phyloP scores from a whole-genome alignment of 768 basidiomycete species.

The Cubamyces lactineus region DNA sequence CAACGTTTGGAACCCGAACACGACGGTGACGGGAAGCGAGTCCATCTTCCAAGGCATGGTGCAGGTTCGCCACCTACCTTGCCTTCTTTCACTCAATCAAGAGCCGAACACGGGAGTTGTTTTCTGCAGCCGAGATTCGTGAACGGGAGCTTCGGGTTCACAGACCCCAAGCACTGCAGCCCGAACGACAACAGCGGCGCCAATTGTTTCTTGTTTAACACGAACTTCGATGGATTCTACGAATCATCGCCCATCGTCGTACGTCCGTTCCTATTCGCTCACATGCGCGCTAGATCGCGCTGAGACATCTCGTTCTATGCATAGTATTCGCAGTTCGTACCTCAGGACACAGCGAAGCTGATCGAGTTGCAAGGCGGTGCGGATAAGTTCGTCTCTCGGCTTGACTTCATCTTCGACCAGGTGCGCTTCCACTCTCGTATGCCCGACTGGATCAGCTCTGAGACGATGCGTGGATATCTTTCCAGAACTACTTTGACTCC shows the following conservation, averaged over 20 bases:
- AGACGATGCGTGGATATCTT: background rate
- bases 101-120: background rate
- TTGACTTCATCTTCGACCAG: conserved; percentile 61
- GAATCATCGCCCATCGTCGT: conserved; percentile 66
- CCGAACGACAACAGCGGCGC: conserved; percentile 58
- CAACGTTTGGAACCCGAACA: conserved; percentile 63
- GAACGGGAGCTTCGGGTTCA: conserved; percentile 63
- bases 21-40: conserved; percentile 51
- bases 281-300: background rate
- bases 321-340: conserved; percentile 66
- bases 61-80: conserved; percentile 44
- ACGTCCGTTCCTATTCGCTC: conserved; percentile 10
- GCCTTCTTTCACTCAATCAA: background rate
- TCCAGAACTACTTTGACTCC: conserved; percentile 59
- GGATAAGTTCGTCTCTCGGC: conserved; percentile 53
- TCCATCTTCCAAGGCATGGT: conserved; percentile 55
- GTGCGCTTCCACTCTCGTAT: conserved; percentile 30
- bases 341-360: conserved; percentile 65
- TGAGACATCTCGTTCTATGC: background rate
- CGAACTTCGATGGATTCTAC: conserved; percentile 64
- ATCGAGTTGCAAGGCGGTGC: conserved; percentile 63
- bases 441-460: background rate
- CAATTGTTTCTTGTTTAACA: conserved; percentile 62
- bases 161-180: conserved; percentile 69
- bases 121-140: conserved; percentile 51